Percentiles rank a stretch among this genome's conserved stretches.
These are phyloP conservation scores for Scutellospora calospora DNA, from an alignment of 371 early-diverging fungal genomes.

Conservation along the genomic window DNA sequence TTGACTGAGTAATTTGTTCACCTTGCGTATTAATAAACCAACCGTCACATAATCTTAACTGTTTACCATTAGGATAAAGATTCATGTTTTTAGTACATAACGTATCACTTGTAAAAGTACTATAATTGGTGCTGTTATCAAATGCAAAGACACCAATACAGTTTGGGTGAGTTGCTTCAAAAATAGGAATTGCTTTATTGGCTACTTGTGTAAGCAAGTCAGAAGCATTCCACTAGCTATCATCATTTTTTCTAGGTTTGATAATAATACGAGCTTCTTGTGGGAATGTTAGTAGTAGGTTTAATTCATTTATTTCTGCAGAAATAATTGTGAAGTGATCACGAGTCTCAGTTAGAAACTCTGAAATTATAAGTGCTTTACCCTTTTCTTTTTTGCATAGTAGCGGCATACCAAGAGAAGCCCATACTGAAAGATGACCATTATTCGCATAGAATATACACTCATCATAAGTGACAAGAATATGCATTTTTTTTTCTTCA, in stretches of 20 bases:
- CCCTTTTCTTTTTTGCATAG: constrained; percentile 44
- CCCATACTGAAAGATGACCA: constrained; percentile 23
- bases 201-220: constrained; percentile 42
- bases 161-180: background rate
- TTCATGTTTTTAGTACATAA: constrained; percentile 16
- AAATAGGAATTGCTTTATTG: constrained; percentile 23
- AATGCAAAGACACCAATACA: constrained; percentile 14
- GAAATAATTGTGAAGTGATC: background rate
- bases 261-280: constrained; percentile 43
- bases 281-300: background rate
- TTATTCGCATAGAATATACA: constrained; percentile 41
- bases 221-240: constrained; percentile 42
- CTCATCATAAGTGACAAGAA: constrained; percentile 35
- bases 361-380: constrained; percentile 39
- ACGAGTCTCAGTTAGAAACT: constrained; percentile 43
- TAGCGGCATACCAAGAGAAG: constrained; percentile 26
- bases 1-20: background rate
- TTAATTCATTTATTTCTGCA: constrained; percentile 31
- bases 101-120: background rate
- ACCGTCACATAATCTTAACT: too few species aligned
- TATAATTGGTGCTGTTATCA: constrained; percentile 5
- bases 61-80: background rate
- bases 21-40: too few species aligned
- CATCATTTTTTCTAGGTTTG: constrained; percentile 36
- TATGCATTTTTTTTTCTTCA: background rate